These are phyloP conservation scores for Paecilomyces dactylethromorphus DNA, from an alignment of 2,329 filamentous ascomycete species.

Conservation along the genomic window DNA sequence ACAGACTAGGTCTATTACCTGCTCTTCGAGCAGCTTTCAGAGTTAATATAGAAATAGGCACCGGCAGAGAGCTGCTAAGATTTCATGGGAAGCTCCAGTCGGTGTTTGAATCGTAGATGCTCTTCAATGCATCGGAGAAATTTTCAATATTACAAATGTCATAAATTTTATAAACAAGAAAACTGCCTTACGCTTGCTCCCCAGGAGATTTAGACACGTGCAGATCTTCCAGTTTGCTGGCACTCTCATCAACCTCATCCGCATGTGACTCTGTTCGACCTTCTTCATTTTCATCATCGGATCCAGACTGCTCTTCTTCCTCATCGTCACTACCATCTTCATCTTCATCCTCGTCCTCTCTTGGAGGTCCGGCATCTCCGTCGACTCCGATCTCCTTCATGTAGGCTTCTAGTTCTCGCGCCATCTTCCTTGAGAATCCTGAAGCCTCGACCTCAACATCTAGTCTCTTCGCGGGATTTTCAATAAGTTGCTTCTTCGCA, in stretches of 20 bases:
- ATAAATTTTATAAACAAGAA: not conserved
- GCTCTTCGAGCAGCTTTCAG: too few relatives aligned
- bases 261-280: slow-evolving; percentile 5
- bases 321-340: slow-evolving; percentile 35
- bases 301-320: slow-evolving; percentile 24
- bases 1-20: too few relatives aligned
- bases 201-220: slow-evolving; percentile 20
- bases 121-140: too few relatives aligned
- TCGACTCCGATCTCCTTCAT: slow-evolving; percentile 67
- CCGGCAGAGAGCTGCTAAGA: too few relatives aligned
- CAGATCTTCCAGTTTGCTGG: slow-evolving; percentile 23
- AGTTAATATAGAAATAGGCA: too few relatives aligned
- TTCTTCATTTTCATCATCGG: slow-evolving; percentile 30
- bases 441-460: slow-evolving; percentile 88
- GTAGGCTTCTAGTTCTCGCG: slow-evolving; percentile 85
- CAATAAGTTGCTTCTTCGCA: slow-evolving; percentile 63
- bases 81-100: too few relatives aligned
- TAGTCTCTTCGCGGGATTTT: slow-evolving; percentile 61
- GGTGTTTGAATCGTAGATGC: too few relatives aligned
- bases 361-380: slow-evolving; percentile 39
- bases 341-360: slow-evolving; percentile 28
- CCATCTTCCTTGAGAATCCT: slow-evolving; percentile 94
- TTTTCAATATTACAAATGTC: too few relatives aligned
- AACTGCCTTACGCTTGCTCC: slow-evolving; percentile 3
- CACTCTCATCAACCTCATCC: slow-evolving; percentile 18